Evolutionary conservation across 208 protist genomes (phyloP), one percentile per base, ranked within the genome.

Genomic region (Crithidia brevicula): DNA sequence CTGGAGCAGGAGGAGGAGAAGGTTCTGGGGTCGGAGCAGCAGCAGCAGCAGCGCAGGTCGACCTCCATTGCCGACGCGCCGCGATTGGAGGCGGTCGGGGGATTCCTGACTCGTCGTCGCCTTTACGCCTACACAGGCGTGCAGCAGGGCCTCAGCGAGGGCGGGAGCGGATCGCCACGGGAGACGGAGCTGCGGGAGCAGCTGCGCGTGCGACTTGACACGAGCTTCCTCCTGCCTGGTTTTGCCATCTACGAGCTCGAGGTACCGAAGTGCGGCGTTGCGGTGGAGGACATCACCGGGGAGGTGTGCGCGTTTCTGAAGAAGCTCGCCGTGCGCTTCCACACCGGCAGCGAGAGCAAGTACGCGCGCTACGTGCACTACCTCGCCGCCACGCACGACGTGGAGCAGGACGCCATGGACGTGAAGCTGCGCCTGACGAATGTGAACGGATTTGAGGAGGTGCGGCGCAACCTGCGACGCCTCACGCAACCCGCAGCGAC

Each of bases 201-300:
- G 40, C 47, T 56, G 34, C 50, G 38, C 20, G 46, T 80, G 42
- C 70, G 69, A 0, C 61, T 75, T 7, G 69, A 75, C 38, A 65
- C 52, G 27, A 75, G 69, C 18, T 75, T 68, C 54, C 25, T 75
- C 18, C 61, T 75, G 20, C 61, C 61, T 13, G 61, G 69, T 8
- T 51, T 62, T 4, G 31, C 53, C 5, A 82, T 77, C 15, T 95
- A 89, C 57, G 89, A 95, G 59, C 38, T 95, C 33, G 86, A 95
- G 70, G 72, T 91, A n/a, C 79, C 80, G 7, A 64, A 78, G 36
- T 73, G 86, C 33, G 63, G 46, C 11, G 70, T 70, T 36, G 72
- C 72, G 1, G 51, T 85, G 9, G 66, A 80, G 18, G 90, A 96
- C 34, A 76, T 92, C 25, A 31, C 60, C 7, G 53, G 50, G 27